Conservation (phyloP, 495 filamentous ascomycete species). For the Aspergillus asperescens region DNA sequence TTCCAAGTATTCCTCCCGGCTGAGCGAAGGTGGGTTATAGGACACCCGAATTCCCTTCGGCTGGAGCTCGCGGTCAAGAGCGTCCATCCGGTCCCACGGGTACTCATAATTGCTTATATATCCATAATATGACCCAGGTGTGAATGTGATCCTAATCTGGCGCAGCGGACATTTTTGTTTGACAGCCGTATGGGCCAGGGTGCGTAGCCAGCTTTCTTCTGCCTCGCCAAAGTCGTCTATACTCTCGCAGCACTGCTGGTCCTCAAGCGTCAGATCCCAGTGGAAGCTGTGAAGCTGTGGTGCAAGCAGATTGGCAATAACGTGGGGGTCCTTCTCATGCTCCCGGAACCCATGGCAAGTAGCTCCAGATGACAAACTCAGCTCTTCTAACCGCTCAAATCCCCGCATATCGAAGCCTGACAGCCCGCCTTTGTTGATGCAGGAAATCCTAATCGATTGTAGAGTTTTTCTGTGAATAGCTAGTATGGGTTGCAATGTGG, state of each 20-base stretch:
- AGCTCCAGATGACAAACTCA: background rate
- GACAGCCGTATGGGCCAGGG: background rate
- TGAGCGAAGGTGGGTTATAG: background rate
- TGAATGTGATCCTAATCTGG: background rate
- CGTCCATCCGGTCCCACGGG: slow-evolving; percentile 9
- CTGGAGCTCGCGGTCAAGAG: background rate
- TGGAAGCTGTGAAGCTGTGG: background rate
- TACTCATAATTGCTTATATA: background rate
- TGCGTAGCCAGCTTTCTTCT: slow-evolving; percentile 1
- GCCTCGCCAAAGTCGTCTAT: background rate
- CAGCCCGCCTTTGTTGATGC: background rate
- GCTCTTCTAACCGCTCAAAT: background rate
- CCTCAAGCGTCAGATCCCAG: background rate
- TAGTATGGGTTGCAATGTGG: slow-evolving; percentile 5
- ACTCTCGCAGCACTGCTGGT: background rate
- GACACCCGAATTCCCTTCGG: background rate
- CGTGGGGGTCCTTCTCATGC: background rate
- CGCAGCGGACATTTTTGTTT: background rate
- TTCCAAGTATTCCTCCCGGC: background rate
- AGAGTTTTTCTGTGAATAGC: slow-evolving; percentile 1
- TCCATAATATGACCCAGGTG: background rate
- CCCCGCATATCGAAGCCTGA: slow-evolving; percentile 3
- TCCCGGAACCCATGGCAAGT: background rate
- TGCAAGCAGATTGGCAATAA: background rate
- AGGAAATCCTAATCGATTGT: background rate